These are phyloP conservation scores for Tolypocladium amazonense DNA, from an alignment of 2,329 filamentous ascomycete genomes.

Conservation along the genomic window DNA sequence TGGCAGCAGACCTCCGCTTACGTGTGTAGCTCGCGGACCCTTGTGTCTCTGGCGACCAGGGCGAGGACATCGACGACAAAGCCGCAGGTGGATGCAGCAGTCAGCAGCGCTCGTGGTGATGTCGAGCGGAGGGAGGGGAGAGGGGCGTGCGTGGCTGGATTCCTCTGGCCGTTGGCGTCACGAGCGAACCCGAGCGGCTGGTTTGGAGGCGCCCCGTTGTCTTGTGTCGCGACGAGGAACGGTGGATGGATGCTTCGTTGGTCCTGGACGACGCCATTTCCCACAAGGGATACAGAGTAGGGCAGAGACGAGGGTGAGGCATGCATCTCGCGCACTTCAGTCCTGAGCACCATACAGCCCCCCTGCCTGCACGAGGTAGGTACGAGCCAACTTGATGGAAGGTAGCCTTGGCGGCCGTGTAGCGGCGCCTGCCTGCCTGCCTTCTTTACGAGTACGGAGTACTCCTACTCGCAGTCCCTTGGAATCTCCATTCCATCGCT, in stretches of 20 bases:
- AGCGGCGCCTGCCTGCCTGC: no score
- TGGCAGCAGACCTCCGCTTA: background rate
- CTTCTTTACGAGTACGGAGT: no score
- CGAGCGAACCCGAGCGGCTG: background rate
- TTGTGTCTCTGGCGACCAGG: background rate
- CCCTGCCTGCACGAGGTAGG: background rate
- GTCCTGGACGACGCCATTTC: background rate
- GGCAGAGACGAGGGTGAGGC: background rate
- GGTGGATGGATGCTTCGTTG: background rate
- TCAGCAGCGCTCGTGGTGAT: background rate
- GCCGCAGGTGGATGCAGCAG: background rate
- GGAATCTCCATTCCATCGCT: background rate
- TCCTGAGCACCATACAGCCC: no score
- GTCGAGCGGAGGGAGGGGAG: background rate
- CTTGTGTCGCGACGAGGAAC: background rate
- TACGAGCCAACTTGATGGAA: no score
- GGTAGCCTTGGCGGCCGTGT: no score
- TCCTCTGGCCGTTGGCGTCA: background rate
- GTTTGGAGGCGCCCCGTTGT: background rate
- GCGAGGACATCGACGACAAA: background rate
- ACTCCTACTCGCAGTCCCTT: no score
- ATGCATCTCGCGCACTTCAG: background rate
- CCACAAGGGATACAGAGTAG: background rate
- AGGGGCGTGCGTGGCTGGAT: background rate
- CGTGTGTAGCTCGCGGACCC: background rate